These are phyloP conservation scores for Alternaria novae-zelandiae DNA, from an alignment of 2,329 filamentous ascomycete genomes.

Conservation along the genomic window DNA sequence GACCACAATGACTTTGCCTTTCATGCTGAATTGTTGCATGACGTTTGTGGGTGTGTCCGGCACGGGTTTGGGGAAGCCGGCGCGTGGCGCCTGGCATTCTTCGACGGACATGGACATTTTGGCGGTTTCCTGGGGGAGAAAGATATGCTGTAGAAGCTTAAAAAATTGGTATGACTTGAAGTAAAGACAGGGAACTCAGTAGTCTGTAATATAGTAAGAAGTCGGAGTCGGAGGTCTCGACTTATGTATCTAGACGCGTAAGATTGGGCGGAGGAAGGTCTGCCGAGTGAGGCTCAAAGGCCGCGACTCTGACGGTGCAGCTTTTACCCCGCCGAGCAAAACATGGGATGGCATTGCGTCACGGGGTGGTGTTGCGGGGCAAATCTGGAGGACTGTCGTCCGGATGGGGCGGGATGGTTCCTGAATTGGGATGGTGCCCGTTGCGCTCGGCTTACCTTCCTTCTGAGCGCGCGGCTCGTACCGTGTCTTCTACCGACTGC, in stretches of 20 bases:
- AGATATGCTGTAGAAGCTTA: background rate
- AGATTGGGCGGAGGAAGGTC: background rate
- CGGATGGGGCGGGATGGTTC: constrained; percentile 14
- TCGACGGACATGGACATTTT: constrained; percentile 46
- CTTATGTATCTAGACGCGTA: constrained; percentile 2
- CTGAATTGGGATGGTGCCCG: constrained; percentile 4
- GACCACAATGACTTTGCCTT: constrained; percentile 51
- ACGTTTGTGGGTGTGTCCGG: constrained; percentile 39
- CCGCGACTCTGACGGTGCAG: constrained; percentile 1
- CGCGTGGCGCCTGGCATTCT: constrained; percentile 32
- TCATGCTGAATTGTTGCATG: constrained; percentile 40
- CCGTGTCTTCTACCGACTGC: background rate
- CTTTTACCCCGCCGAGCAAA: constrained; percentile 5
- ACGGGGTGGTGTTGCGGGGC: constrained; percentile 31
- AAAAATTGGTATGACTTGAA: too few species aligned
- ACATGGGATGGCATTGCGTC: constrained; percentile 14
- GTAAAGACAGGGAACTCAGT: too few species aligned
- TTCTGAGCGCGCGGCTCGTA: background rate
- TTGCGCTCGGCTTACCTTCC: constrained; percentile 23
- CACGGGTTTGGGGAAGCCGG: constrained; percentile 35
- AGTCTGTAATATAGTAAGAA: background rate
- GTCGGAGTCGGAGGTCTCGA: background rate
- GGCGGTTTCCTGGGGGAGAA: constrained; percentile 4
- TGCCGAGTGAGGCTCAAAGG: background rate
- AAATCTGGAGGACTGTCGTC: constrained; percentile 25